phyloP scores from a whole-genome alignment of 2,329 filamentous ascomycete genomes.

The Beauveria sp. region DNA sequence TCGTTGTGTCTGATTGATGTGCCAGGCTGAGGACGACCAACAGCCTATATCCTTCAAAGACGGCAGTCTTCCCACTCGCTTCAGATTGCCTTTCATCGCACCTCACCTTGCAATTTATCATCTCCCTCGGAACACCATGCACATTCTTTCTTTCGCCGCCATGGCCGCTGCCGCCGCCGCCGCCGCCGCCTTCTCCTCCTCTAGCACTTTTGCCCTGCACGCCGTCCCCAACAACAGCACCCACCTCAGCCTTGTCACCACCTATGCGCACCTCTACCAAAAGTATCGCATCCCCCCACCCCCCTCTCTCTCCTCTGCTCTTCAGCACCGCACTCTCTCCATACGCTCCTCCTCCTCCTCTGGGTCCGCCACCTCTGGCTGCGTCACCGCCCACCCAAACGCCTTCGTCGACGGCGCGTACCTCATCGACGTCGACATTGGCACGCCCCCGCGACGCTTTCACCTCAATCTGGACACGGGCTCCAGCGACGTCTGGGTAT shows the following conservation, averaged over 20 bases:
- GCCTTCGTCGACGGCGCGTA: background rate
- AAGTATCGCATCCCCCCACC: slow-evolving; percentile 4
- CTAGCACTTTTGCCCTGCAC: background rate
- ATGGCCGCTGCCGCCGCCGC: background rate
- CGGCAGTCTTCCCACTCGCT: too few relatives aligned
- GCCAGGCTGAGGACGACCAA: too few relatives aligned
- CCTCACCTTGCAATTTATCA: too few relatives aligned
- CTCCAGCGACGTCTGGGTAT: slow-evolving; percentile 39
- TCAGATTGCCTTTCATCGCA: too few relatives aligned
- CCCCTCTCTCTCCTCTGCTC: background rate
- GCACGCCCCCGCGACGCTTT: slow-evolving; percentile 27
- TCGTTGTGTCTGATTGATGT: too few relatives aligned
- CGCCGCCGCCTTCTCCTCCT: background rate
- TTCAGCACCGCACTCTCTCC: background rate
- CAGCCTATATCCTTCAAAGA: too few relatives aligned
- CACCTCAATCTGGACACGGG: slow-evolving; percentile 35
- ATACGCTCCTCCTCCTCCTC: background rate
- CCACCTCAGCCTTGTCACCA: background rate
- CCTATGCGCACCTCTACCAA: background rate
- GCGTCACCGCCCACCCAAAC: background rate
- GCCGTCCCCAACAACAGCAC: background rate
- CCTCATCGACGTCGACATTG: slow-evolving; percentile 10
- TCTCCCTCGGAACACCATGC: background rate
- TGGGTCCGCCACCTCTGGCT: background rate
- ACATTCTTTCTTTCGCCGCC: background rate